Evolutionary conservation across 257 asterid genomes (phyloP).

Genomic region (Primulina tabacum): DNA sequence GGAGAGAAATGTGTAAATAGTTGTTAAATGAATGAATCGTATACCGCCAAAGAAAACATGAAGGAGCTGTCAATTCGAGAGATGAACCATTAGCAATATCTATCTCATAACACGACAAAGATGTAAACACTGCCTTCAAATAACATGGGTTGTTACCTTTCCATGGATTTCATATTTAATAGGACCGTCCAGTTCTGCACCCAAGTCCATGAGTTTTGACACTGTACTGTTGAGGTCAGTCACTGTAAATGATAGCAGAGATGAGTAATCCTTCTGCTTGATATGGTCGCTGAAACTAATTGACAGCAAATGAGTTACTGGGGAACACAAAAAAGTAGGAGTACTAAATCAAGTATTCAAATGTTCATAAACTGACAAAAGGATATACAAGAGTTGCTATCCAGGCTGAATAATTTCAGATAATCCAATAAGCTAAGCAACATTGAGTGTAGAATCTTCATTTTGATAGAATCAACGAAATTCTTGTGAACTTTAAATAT

Average conservation of each 20-base stretch:
- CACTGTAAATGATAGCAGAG: conserved; percentile 84
- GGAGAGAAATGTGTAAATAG: not conserved
- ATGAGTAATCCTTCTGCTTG: conserved; percentile 64
- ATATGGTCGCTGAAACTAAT: conserved; percentile 42
- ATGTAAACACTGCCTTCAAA: not conserved
- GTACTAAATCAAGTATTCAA: not conserved
- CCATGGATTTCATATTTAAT: conserved; percentile 88
- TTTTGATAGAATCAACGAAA: not conserved
- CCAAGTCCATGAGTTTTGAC: conserved; percentile 74
- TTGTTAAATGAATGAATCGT: not conserved
- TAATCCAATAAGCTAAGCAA: not conserved
- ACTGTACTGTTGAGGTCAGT: conserved; percentile 69
- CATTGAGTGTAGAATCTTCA: not conserved
- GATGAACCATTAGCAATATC: not conserved
- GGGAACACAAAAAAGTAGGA: not conserved
- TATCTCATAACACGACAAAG: conserved; percentile 2
- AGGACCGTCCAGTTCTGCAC: conserved; percentile 95
- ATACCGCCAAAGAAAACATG: not conserved
- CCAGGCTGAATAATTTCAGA: not conserved
- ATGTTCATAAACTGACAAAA: not conserved
- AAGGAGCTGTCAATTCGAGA: not conserved
- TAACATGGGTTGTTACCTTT: conserved; percentile 50
- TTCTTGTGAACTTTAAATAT: not conserved
- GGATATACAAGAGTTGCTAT: not conserved
- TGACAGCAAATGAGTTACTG: not conserved